A percentile compares a stretch with the other conserved stretches of the same genome.
Conservation (phyloP, 2,329 filamentous ascomycete genomes). For the Erysiphe pulchra region DNA sequence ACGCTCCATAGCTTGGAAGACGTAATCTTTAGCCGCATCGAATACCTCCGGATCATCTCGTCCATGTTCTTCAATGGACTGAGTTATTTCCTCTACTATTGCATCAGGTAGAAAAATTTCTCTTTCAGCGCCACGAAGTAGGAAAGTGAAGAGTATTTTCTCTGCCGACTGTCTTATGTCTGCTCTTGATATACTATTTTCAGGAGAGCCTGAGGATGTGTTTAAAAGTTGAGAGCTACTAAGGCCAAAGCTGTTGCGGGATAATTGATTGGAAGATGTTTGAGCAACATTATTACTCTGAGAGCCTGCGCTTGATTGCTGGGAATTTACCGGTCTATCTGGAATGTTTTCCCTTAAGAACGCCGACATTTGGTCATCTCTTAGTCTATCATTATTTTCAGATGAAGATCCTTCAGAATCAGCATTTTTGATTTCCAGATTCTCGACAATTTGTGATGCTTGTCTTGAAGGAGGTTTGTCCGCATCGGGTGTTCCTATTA, state of each 20-base stretch:
- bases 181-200: slow-evolving; percentile 60
- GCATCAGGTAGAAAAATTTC: slow-evolving; percentile 82
- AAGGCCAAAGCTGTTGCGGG: slow-evolving; percentile 24
- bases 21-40: slow-evolving; percentile 92
- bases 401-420: slow-evolving; percentile 32
- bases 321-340: slow-evolving; percentile 24
- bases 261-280: slow-evolving; percentile 22
- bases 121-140: slow-evolving; percentile 82
- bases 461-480: slow-evolving; percentile 55
- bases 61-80: slow-evolving; percentile 69
- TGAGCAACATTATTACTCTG: slow-evolving; percentile 15
- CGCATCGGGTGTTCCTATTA: slow-evolving; percentile 76
- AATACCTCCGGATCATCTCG: slow-evolving; percentile 95
- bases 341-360: slow-evolving; percentile 48
- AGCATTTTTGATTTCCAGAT: slow-evolving; percentile 38
- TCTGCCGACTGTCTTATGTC: slow-evolving; percentile 86
- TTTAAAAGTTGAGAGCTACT: slow-evolving; percentile 34
- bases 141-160: slow-evolving; percentile 95
- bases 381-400: slow-evolving; percentile 42
- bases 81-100: slow-evolving; percentile 66
- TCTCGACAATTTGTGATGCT: slow-evolving; percentile 57
- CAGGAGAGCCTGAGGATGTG: slow-evolving; percentile 58
- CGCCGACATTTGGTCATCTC: slow-evolving; percentile 75
- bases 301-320: neutral
- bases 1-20: slow-evolving; percentile 98